A percentile compares a stretch with the other conserved stretches of the same genome.
Conservation (phyloP, 345 rosid genomes). For the Sapria himalayana region DNA sequence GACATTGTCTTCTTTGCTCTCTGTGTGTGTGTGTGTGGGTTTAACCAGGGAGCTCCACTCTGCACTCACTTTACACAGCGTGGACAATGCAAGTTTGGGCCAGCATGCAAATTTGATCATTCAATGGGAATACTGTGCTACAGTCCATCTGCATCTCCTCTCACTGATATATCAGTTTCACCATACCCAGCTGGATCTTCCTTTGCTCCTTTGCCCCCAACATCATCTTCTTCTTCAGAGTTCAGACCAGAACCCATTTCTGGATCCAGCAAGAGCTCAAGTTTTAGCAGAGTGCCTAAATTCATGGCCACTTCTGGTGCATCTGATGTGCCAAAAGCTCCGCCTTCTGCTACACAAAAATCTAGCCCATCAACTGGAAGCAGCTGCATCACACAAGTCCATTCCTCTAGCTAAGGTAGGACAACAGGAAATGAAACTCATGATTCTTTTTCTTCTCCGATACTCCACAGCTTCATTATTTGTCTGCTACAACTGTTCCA, state of each 20-base stretch:
- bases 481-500: constrained; percentile 14
- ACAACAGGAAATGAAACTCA: constrained; percentile 9
- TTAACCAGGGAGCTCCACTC: constrained; percentile 40
- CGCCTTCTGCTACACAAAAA: too few species aligned
- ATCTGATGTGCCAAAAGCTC: constrained; percentile 19
- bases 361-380: constrained; percentile 22
- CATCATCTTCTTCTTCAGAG: constrained; percentile 44
- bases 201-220: constrained; percentile 39
- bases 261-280: constrained; percentile 27
- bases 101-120: constrained; percentile 70
- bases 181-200: constrained; percentile 62
- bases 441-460: too few species aligned
- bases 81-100: constrained; percentile 52
- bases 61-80: constrained; percentile 41
- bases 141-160: constrained; percentile 66
- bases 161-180: constrained; percentile 49
- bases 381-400: constrained; percentile 10
- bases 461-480: constrained; percentile 16
- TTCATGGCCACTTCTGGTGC: constrained; percentile 20
- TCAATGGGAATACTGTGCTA: constrained; percentile 35
- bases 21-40: too few species aligned
- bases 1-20: too few species aligned
- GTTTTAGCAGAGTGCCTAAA: constrained; percentile 27
- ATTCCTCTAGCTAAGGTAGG: constrained; percentile 14
- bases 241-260: constrained; percentile 32